Percentiles rank a stretch among this genome's conserved stretches.
Conservation (phyloP, 352 stramenopile genomes). For the Phytopythium boreale region DNA sequence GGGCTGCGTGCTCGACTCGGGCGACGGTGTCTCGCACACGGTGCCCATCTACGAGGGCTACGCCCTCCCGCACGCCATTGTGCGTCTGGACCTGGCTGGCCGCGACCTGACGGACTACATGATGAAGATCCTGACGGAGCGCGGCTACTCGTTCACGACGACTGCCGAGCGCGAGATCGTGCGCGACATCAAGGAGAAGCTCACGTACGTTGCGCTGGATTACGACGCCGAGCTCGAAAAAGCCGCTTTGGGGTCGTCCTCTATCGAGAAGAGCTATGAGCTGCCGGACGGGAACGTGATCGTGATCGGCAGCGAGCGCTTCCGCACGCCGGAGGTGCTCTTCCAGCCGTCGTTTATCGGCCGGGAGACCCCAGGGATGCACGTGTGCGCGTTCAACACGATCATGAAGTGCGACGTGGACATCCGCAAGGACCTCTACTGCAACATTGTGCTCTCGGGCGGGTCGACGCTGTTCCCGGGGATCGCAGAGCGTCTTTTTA, state of each 20-base stretch:
- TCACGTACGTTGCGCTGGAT: slow-evolving; percentile 94
- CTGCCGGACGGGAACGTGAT: slow-evolving; percentile 98
- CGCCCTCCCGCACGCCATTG: slow-evolving; percentile 93
- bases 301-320: slow-evolving; percentile 95
- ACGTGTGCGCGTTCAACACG: slow-evolving; percentile 69
- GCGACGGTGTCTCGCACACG: slow-evolving; percentile 93
- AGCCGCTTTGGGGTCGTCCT: slow-evolving; percentile 43
- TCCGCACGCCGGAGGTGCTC: slow-evolving; percentile 94
- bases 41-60: slow-evolving; percentile 97
- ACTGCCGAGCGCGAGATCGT: slow-evolving; percentile 94
- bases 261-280: slow-evolving; percentile 95
- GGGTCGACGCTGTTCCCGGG: slow-evolving; percentile 96
- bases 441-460: slow-evolving; percentile 96
- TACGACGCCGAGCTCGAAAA: slow-evolving; percentile 94
- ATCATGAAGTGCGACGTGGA: slow-evolving; percentile 93
- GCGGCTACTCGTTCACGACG: slow-evolving; percentile 93
- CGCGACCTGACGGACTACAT: slow-evolving; percentile 95
- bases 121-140: slow-evolving; percentile 95
- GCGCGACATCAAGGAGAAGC: slow-evolving; percentile 97
- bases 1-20: slow-evolving; percentile 93
- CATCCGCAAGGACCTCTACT: slow-evolving; percentile 93
- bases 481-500: slow-evolving; percentile 93
- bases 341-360: slow-evolving; percentile 95
- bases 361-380: slow-evolving; percentile 80
- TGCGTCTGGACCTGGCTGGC: slow-evolving; percentile 92